A percentile compares a stretch with the other conserved stretches of the same genome.
Conservation (phyloP, 164 flowering plant genomes). For the Litsea cubeba region DNA sequence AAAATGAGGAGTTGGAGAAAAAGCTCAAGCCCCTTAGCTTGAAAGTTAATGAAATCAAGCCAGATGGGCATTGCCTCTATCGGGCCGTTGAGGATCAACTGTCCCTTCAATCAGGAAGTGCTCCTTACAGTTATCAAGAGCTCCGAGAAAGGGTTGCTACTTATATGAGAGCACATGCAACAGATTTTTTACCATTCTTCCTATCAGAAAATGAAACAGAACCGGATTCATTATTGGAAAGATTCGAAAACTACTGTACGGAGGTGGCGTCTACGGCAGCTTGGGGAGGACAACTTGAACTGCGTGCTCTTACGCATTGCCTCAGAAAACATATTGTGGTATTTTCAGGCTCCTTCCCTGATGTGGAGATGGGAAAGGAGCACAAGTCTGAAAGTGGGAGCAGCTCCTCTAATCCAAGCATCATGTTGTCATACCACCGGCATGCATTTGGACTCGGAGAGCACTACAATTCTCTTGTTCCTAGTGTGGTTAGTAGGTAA, state of each 20-base stretch:
- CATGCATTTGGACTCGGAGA: conserved; percentile 96
- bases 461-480: conserved; percentile 90
- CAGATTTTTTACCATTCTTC: conserved; percentile 80
- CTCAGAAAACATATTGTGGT: conserved; percentile 70
- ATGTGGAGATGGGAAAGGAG: conserved; percentile 96
- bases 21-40: conserved; percentile 78
- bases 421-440: conserved; percentile 71
- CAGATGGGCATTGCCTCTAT: conserved; percentile 94
- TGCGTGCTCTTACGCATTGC: conserved; percentile 83
- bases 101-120: conserved; percentile 48
- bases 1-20: conserved; percentile 55
- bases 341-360: conserved; percentile 88
- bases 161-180: conserved; percentile 66
- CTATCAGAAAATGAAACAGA: conserved; percentile 52
- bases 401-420: conserved; percentile 32
- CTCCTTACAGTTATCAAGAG: conserved; percentile 51
- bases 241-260: conserved; percentile 67
- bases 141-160: conserved; percentile 76
- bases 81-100: conserved; percentile 90
- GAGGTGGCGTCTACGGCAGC: conserved; percentile 85
- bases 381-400: conserved; percentile 38
- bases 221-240: conserved; percentile 42
- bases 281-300: conserved; percentile 98
- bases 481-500: conserved; percentile 24
- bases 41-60: conserved; percentile 71